phyloP scores from a whole-genome alignment of 345 rosid species.

The Populus deltoides region DNA sequence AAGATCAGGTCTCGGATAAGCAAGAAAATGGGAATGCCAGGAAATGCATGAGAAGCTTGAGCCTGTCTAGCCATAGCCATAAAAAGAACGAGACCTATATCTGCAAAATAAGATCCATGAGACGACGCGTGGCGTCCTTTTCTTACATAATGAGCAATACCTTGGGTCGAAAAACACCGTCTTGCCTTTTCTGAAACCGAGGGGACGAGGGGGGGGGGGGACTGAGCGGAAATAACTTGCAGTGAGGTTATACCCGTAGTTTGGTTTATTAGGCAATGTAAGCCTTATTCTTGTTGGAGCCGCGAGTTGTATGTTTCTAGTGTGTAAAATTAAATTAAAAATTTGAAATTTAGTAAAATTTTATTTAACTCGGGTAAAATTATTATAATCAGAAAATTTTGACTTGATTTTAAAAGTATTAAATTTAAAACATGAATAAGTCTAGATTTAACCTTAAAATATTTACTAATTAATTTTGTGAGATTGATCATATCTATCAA shows the following conservation, averaged over 20 bases:
- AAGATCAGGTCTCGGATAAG: background rate
- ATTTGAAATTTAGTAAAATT: no score
- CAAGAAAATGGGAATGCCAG: background rate
- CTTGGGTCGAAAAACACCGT: background rate
- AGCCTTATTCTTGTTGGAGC: no score
- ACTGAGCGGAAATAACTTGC: background rate
- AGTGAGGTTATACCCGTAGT: background rate
- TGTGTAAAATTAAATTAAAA: no score
- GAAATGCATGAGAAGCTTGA: background rate
- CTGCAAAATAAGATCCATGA: background rate
- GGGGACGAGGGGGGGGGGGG: background rate
- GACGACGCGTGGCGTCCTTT: background rate
- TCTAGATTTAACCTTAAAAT: no score
- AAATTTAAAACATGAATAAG: rapidly evolving
- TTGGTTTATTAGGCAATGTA: background rate
- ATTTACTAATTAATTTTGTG: no score
- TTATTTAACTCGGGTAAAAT: rapidly evolving
- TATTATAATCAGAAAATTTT: no score
- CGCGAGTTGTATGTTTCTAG: no score
- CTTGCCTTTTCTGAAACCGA: background rate
- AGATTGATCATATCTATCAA: no score
- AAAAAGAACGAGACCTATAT: no score
- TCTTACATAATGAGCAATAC: background rate
- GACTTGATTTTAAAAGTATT: no score
- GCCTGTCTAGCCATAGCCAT: background rate